These are phyloP conservation scores for Endoconidiophora polonica DNA, from an alignment of 2,329 filamentous ascomycete genomes.

Conservation along the genomic window DNA sequence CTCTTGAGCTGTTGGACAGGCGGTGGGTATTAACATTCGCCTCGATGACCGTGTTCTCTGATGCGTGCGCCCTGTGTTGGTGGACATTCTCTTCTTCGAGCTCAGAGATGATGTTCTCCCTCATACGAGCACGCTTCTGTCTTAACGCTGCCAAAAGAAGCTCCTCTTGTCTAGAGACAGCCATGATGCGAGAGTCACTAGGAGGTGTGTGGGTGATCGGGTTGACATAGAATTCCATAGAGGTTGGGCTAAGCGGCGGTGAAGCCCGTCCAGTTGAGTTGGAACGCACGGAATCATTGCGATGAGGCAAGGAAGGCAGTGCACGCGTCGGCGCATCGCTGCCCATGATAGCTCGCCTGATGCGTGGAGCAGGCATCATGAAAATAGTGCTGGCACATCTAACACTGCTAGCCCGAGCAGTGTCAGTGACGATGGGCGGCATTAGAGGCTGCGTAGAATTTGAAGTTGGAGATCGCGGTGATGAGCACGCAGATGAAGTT, in stretches of 20 bases:
- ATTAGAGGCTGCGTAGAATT: conserved; percentile 1
- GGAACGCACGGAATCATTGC: conserved; percentile 11
- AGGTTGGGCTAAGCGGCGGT: conserved; percentile 35
- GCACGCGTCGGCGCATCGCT: conserved; percentile 10
- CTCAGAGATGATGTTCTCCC: conserved; percentile 29
- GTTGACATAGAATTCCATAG: conserved; percentile 31
- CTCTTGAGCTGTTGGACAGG: conserved; percentile 3
- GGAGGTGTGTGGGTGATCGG: conserved; percentile 24
- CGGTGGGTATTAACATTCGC: neutral
- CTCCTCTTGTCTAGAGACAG: conserved; percentile 41
- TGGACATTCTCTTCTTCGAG: conserved; percentile 20
- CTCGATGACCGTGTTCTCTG: neutral
- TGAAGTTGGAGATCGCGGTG: conserved; percentile 16
- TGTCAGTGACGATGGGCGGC: conserved; percentile 1
- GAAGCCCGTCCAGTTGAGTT: conserved; percentile 27
- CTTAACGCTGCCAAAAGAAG: conserved; percentile 40
- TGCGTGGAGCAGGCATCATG: conserved; percentile 2
- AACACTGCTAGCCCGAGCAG: neutral
- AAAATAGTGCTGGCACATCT: conserved; percentile 4
- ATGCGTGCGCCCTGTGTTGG: conserved; percentile 1
- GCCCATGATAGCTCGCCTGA: conserved; percentile 1
- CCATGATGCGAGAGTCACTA: conserved; percentile 31
- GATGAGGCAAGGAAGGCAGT: conserved; percentile 6
- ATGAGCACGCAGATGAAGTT: conserved; percentile 15
- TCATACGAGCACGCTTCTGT: conserved; percentile 39